Percentiles rank a stretch among this genome's conserved stretches.
phyloP scores from a whole-genome alignment of 2,329 filamentous ascomycete genomes.

The Coleophoma crateriformis region DNA sequence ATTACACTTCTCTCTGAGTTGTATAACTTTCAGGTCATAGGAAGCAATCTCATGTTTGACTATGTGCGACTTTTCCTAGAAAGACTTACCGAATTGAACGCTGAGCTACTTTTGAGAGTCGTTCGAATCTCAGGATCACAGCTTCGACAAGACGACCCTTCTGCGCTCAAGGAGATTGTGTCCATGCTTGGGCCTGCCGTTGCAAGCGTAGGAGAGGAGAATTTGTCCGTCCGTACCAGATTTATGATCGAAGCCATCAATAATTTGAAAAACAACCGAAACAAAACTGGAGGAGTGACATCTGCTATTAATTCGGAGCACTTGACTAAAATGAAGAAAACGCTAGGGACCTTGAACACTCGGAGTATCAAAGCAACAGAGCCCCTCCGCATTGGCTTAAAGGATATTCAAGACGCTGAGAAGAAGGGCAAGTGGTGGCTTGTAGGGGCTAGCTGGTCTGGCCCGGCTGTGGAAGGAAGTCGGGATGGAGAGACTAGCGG shows the following conservation, averaged over 20 bases:
- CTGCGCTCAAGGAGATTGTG: slow-evolving; percentile 84
- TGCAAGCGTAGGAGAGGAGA: slow-evolving; percentile 58
- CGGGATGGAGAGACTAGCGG: slow-evolving; percentile 19
- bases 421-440: slow-evolving; percentile 98
- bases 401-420: slow-evolving; percentile 76
- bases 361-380: slow-evolving; percentile 67
- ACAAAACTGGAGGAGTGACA: slow-evolving; percentile 68
- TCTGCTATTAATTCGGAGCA: slow-evolving; percentile 75
- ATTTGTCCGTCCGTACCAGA: slow-evolving; percentile 79
- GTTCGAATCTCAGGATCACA: slow-evolving; percentile 78
- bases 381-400: slow-evolving; percentile 74
- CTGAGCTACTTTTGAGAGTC: slow-evolving; percentile 79
- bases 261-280: slow-evolving; percentile 88
- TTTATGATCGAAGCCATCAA: slow-evolving; percentile 98
- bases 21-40: slow-evolving; percentile 87
- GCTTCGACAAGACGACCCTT: slow-evolving; percentile 82
- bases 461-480: slow-evolving; percentile 22
- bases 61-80: slow-evolving; percentile 75
- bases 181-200: slow-evolving; percentile 70
- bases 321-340: slow-evolving; percentile 82
- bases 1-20: slow-evolving; percentile 79
- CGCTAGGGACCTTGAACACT: slow-evolving; percentile 70
- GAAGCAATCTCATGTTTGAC: slow-evolving; percentile 81
- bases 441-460: slow-evolving; percentile 86
- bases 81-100: slow-evolving; percentile 76